Percentiles rank a stretch among this genome's conserved stretches.
phyloP scores from a whole-genome alignment of 495 filamentous ascomycete species.

The Aspergillus haitiensis region DNA sequence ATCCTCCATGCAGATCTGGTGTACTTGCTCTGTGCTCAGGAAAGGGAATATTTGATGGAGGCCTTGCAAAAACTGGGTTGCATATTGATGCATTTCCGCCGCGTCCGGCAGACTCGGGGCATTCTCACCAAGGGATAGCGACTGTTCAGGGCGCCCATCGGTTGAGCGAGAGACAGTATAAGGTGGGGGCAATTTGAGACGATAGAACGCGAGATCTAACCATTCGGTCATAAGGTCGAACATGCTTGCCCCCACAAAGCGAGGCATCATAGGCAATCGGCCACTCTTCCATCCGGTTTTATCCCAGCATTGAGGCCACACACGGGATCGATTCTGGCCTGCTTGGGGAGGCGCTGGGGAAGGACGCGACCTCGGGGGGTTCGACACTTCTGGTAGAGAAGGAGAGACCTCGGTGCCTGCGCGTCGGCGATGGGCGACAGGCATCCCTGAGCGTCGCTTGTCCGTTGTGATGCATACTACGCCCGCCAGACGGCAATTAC shows the following conservation, averaged over 20 bases:
- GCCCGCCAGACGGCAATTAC: constrained; percentile 8
- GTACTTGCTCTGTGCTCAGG: neutral
- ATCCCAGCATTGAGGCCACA: constrained; percentile 9
- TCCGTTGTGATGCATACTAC: constrained; percentile 13
- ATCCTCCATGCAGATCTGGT: neutral
- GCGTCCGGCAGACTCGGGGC: neutral
- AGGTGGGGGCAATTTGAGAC: neutral
- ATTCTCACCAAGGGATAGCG: neutral
- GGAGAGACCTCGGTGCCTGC: neutral
- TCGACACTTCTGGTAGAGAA: neutral
- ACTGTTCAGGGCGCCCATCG: neutral
- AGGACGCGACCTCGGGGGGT: neutral
- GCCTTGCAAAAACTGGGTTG: neutral
- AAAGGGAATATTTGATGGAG: neutral
- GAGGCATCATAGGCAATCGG: constrained; percentile 11
- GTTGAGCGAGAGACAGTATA: neutral
- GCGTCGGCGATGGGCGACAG: constrained; percentile 4
- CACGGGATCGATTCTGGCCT: neutral
- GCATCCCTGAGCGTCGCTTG: neutral
- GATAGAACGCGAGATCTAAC: constrained; percentile 11
- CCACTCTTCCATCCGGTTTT: constrained; percentile 4
- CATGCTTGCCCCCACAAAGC: constrained; percentile 3
- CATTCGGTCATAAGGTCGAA: constrained; percentile 14
- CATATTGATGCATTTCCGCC: neutral
- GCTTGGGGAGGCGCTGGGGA: neutral